Conservation (phyloP, 2,329 filamentous ascomycete species). For the Eurotiales sp. region DNA sequence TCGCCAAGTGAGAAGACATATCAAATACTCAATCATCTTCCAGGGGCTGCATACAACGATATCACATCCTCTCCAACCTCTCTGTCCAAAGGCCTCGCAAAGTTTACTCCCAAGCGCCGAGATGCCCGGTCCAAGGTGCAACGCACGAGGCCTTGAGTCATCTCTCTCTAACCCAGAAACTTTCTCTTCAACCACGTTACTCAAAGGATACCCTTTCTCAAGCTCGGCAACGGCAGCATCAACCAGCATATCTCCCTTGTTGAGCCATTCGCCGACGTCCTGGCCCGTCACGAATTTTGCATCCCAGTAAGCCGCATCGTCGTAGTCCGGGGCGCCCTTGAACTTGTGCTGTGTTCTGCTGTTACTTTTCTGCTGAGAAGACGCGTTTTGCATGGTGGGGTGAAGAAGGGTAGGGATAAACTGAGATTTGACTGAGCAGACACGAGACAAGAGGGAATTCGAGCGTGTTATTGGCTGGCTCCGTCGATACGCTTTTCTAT, state of each 20-base stretch:
- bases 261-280: constrained; percentile 38
- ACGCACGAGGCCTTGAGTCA: constrained; percentile 20
- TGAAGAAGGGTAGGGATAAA: not conserved
- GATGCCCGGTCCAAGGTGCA: constrained; percentile 34
- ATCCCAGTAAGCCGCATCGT: constrained; percentile 32
- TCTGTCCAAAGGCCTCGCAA: constrained; percentile 24
- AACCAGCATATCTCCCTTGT: constrained; percentile 29
- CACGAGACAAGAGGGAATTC: not conserved
- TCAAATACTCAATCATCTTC: not conserved
- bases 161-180: not conserved
- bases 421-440: not conserved
- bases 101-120: constrained; percentile 29
- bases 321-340: constrained; percentile 29
- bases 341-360: not conserved
- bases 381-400: not conserved
- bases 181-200: not conserved
- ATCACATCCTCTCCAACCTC: constrained; percentile 26
- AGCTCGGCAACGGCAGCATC: constrained; percentile 25
- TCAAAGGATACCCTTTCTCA: constrained; percentile 15
- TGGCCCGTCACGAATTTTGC: constrained; percentile 30
- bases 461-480: not conserved
- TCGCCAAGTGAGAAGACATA: no score
- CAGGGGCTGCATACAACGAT: constrained; percentile 28
- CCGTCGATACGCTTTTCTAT: no score
- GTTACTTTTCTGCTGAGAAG: not conserved